Conservation (phyloP, 208 protist genomes). For the Crithidia mellificae region DNA sequence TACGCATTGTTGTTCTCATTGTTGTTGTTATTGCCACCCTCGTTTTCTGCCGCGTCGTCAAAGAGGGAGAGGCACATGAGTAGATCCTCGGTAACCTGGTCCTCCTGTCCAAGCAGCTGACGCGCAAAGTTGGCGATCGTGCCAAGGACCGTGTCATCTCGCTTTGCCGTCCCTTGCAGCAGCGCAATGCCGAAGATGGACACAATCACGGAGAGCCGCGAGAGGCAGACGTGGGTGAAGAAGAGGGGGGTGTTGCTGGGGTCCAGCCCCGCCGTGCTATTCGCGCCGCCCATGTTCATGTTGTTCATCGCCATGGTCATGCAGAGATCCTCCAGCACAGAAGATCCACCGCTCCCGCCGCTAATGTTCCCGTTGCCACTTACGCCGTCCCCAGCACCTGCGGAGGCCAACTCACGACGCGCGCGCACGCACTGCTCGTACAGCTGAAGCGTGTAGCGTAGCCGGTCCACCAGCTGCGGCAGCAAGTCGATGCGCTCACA, state of each 20-base stretch:
- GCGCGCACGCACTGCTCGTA: constrained; percentile 64
- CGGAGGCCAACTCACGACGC: constrained; percentile 35
- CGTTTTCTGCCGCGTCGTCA: constrained; percentile 8
- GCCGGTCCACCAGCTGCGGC: constrained; percentile 44
- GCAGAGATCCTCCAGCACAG: constrained; percentile 36
- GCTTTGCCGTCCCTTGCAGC: constrained; percentile 42
- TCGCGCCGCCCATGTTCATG: constrained; percentile 27
- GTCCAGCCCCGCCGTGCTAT: neutral
- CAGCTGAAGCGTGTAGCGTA: constrained; percentile 55
- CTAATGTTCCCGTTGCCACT: neutral
- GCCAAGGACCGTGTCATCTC: constrained; percentile 53
- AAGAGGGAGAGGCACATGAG: constrained; percentile 66
- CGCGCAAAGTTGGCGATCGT: constrained; percentile 66
- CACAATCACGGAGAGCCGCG: constrained; percentile 82
- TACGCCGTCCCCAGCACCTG: neutral
- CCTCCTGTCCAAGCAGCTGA: constrained; percentile 66
- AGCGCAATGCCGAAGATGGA: constrained; percentile 80
- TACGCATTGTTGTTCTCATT: too few relatives aligned
- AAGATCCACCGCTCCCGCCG: neutral
- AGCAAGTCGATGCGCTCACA: constrained; percentile 67
- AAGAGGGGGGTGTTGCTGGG: constrained; percentile 36
- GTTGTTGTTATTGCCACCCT: neutral
- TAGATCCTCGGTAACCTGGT: constrained; percentile 63
- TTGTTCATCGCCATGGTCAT: constrained; percentile 52
- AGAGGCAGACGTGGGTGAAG: constrained; percentile 79